Evolutionary conservation across 139 green algal genomes (phyloP).

Genomic region (Coelastrella sp.): DNA sequence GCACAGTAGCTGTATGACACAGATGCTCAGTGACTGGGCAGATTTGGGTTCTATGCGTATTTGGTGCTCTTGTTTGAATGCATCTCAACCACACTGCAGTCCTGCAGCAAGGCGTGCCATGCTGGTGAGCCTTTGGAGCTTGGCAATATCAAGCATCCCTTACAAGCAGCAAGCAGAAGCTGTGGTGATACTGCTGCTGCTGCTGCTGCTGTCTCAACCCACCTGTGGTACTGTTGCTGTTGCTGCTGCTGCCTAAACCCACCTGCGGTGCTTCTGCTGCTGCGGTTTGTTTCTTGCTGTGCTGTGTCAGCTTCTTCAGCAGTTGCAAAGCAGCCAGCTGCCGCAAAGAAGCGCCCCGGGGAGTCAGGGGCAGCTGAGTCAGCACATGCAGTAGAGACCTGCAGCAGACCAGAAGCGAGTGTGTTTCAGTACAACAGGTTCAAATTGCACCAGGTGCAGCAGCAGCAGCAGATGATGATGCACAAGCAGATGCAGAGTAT

Average conservation of each 20-base stretch:
- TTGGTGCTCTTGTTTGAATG: background rate
- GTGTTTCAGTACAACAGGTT: no score
- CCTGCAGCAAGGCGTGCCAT: background rate
- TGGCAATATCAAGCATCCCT: background rate
- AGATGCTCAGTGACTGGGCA: no score
- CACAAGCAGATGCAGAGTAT: no score
- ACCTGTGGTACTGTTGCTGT: background rate
- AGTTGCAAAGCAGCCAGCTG: slow-evolving; percentile 17
- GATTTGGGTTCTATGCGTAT: no score
- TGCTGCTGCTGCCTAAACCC: background rate
- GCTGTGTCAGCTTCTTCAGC: slow-evolving; percentile 11
- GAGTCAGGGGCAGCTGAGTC: slow-evolving; percentile 25
- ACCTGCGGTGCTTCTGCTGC: background rate
- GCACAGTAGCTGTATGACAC: no score
- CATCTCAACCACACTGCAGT: background rate
- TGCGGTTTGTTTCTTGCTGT: slow-evolving; percentile 29
- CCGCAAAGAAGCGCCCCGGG: background rate
- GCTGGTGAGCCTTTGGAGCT: background rate
- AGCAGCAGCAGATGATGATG: no score
- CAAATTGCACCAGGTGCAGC: no score
- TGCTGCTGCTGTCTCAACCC: background rate
- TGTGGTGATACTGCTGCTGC: background rate
- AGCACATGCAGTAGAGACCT: slow-evolving; percentile 20
- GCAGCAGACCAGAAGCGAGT: background rate
- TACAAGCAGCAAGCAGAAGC: background rate